These are phyloP conservation scores for Aspergillus indologenus DNA, from an alignment of 495 filamentous ascomycete species.

Conservation along the genomic window DNA sequence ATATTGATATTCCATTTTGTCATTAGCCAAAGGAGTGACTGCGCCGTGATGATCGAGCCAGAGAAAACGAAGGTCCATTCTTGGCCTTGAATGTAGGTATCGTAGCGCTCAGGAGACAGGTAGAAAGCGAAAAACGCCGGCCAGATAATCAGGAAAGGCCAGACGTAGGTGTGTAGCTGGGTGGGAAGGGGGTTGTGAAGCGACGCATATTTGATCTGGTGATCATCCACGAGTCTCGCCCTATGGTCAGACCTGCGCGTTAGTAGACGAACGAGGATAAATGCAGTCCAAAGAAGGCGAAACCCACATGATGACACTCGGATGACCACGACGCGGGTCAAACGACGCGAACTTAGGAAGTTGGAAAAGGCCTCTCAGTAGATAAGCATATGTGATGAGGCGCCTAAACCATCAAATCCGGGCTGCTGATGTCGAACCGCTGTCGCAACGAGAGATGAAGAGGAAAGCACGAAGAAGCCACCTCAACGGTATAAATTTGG, in stretches of 20 bases:
- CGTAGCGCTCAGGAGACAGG: constrained; percentile 76
- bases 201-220: constrained; percentile 82
- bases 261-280: constrained; percentile 18
- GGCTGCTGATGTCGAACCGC: neutral
- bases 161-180: constrained; percentile 80
- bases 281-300: constrained; percentile 12
- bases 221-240: constrained; percentile 81
- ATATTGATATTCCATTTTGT: constrained; percentile 96
- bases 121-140: constrained; percentile 85
- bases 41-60: constrained; percentile 79
- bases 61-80: constrained; percentile 98
- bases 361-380: constrained; percentile 19
- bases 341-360: constrained; percentile 15
- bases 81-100: constrained; percentile 77
- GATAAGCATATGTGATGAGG: constrained; percentile 29
- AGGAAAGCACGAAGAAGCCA: constrained; percentile 40
- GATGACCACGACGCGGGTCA: constrained; percentile 38
- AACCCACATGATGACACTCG: constrained; percentile 39
- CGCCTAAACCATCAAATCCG: constrained; percentile 8
- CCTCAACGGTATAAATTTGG: constrained; percentile 37
- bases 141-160: constrained; percentile 90
- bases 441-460: constrained; percentile 7
- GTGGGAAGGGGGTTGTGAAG: constrained; percentile 84
- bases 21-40: constrained; percentile 89
- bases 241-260: constrained; percentile 31